Percentiles rank a stretch among this genome's conserved stretches.
These are phyloP conservation scores for Boletus pseudopeckii DNA, from an alignment of 768 basidiomycete species.

Conservation along the genomic window DNA sequence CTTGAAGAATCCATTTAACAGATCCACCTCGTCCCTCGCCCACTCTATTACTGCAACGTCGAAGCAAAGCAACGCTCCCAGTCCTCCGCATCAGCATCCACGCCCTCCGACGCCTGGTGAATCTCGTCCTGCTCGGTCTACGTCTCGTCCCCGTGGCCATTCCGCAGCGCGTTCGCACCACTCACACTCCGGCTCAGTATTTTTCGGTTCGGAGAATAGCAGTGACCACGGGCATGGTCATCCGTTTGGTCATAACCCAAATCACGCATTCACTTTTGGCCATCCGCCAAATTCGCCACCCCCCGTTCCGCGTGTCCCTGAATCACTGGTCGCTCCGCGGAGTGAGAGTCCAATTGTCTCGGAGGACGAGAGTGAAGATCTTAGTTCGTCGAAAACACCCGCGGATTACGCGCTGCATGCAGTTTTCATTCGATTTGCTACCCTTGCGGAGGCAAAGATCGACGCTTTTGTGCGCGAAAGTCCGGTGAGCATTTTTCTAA, in stretches of 20 bases:
- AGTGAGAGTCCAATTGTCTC: slow-evolving; percentile 54
- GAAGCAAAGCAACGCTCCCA: slow-evolving; percentile 42
- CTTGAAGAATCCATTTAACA: slow-evolving; percentile 79
- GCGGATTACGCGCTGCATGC: slow-evolving; percentile 87
- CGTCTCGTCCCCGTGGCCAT: slow-evolving; percentile 54
- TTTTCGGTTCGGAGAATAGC: slow-evolving; percentile 65
- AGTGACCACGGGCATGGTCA: slow-evolving; percentile 59
- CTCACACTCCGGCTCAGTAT: slow-evolving; percentile 72
- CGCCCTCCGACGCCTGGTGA: slow-evolving; percentile 62
- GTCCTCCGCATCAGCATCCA: slow-evolving; percentile 44
- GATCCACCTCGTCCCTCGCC: slow-evolving; percentile 72
- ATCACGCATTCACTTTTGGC: slow-evolving; percentile 24
- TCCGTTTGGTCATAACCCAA: slow-evolving; percentile 30
- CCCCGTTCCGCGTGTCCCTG: slow-evolving; percentile 76
- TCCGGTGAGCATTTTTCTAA: slow-evolving; percentile 46
- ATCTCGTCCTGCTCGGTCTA: slow-evolving; percentile 28
- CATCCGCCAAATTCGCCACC: slow-evolving; percentile 56
- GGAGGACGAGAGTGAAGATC: slow-evolving; percentile 59
- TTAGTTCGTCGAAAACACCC: slow-evolving; percentile 74
- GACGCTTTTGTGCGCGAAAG: slow-evolving; percentile 65
- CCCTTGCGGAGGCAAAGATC: slow-evolving; percentile 77
- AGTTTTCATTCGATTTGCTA: slow-evolving; percentile 82
- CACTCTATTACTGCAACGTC: slow-evolving; percentile 40
- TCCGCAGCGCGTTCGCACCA: slow-evolving; percentile 68
- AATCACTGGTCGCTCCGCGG: slow-evolving; percentile 46